These are phyloP conservation scores for Alternaria viburni DNA, from an alignment of 2,329 filamentous ascomycete genomes.

Conservation along the genomic window DNA sequence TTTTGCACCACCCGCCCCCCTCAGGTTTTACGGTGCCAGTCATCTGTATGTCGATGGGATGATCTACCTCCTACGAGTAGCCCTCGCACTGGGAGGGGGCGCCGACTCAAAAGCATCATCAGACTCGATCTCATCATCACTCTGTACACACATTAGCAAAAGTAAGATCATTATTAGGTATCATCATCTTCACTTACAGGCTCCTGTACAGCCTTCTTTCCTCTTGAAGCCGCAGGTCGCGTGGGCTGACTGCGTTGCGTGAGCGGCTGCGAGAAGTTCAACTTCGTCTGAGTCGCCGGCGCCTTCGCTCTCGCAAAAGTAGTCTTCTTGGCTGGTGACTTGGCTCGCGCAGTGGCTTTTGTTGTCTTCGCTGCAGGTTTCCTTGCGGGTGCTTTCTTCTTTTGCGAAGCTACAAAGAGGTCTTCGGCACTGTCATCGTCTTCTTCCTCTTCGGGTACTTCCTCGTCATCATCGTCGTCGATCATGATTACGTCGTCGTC, in stretches of 20 bases:
- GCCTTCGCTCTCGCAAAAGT: conserved; percentile 25
- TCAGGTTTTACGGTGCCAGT: neutral
- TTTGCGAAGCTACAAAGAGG: conserved; percentile 49
- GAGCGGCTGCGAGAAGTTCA: conserved; percentile 51
- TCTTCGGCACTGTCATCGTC: conserved; percentile 56
- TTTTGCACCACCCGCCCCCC: neutral
- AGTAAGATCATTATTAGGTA: neutral
- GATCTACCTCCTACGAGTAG: conserved; percentile 33
- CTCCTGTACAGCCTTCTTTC: conserved; percentile 45
- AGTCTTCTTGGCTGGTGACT: conserved; percentile 38
- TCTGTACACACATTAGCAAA: conserved; percentile 30
- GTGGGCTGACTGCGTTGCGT: conserved; percentile 43
- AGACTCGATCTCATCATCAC: conserved; percentile 52
- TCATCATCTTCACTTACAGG: conserved; percentile 42
- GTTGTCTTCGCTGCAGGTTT: conserved; percentile 26
- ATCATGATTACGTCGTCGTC: conserved; percentile 52
- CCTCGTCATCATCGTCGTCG: conserved; percentile 54
- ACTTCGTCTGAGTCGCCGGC: conserved; percentile 46
- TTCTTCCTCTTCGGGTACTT: conserved; percentile 20
- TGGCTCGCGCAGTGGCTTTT: conserved; percentile 25
- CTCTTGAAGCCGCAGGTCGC: conserved; percentile 27
- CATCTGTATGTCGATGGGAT: neutral
- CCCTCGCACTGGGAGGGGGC: conserved; percentile 26
- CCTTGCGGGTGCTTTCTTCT: conserved; percentile 40
- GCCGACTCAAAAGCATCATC: conserved; percentile 50